Evolutionary conservation across 1,139 yeast species (phyloP), one percentile per base, ranked within the genome.

Genomic region (Hansenula sp.): DNA sequence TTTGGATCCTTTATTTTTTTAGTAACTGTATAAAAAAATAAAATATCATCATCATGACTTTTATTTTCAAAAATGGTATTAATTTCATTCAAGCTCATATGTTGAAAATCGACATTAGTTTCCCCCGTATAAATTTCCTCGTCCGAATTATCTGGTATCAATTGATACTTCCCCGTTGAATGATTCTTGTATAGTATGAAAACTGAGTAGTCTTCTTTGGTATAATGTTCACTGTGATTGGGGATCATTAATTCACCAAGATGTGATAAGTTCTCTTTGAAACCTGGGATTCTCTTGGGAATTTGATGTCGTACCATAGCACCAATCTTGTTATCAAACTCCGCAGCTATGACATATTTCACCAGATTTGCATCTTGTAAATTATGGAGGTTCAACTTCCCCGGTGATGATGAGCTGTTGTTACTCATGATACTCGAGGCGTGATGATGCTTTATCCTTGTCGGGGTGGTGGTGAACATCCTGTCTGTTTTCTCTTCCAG

Each of bases 291-390:
- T 40, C 60, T 61, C 16, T 57, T 45, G 1, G 85, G 84, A 42
- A 69, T 65, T 52, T 76, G 82, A 50, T 73, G 74, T 40, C 70
- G 61, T 24, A 79, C 59, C 10, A 71, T 64, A 1, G 81, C 74
- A 0, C 85, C 85, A 53, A 76, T 69, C 50, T 72, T 77, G 47
- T 76, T 72, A 53, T 80, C 83, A 56, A 80, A 80, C 60, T 78
- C 83, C 0, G 83, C 80, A 4, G 79, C 68, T 19, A 78, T 53
- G 6, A 79, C 66, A 48, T 70, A 78, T 30, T 50, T 54, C 4
- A 43, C 54, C 0, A 49, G 7, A 10, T 10, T 19, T 6, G 42
- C 13, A 2, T 31, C 27, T 19, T 24, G 18, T 5, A 36, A 4
- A 5, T 12, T 17, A 5, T 21, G 25, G 9, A 21, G 25, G 25